A percentile compares a stretch with the other conserved stretches of the same genome.
Evolutionary conservation across 495 filamentous ascomycete genomes (phyloP).

Genomic region (Talaromyces proteolyticus): DNA sequence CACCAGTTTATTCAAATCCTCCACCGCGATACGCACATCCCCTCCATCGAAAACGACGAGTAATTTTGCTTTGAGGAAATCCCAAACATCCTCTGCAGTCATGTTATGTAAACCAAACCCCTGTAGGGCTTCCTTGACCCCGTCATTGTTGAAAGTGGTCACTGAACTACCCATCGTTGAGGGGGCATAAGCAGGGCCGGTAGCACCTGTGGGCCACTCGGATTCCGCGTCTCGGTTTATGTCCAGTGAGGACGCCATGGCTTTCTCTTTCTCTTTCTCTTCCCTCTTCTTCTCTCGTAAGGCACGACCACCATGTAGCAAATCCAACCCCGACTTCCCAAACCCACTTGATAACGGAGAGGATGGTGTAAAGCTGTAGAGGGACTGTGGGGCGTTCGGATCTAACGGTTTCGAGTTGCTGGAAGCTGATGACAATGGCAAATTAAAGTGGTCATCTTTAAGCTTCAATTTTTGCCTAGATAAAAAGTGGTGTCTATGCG

Average conservation of each 20-base stretch:
- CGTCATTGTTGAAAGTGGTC: constrained; percentile 25
- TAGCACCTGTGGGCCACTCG: constrained; percentile 36
- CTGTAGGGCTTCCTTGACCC: constrained; percentile 41
- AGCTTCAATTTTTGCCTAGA: constrained; percentile 89
- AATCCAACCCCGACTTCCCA: constrained; percentile 75
- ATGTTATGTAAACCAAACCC: constrained; percentile 74
- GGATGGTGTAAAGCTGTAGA: constrained; percentile 75
- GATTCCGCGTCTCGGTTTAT: constrained; percentile 28
- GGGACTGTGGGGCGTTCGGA: constrained; percentile 73
- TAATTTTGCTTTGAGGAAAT: constrained; percentile 84
- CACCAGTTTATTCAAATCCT: constrained; percentile 90
- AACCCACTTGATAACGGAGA: constrained; percentile 66
- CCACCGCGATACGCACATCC: constrained; percentile 80
- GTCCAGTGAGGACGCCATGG: constrained; percentile 18
- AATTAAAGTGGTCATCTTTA: constrained; percentile 68
- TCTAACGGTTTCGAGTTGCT: constrained; percentile 86
- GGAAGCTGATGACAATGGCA: constrained; percentile 78
- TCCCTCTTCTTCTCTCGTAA: constrained; percentile 88
- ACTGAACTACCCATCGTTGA: constrained; percentile 29
- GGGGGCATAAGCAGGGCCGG: constrained; percentile 14
- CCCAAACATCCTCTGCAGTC: constrained; percentile 90
- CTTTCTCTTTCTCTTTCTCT: constrained; percentile 79
- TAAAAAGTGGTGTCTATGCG: constrained; percentile 74
- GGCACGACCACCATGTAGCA: constrained; percentile 78
- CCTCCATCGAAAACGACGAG: constrained; percentile 91